Conservation (phyloP, 2,329 filamentous ascomycete genomes). For the Berkeleyomyces rouxiae region DNA sequence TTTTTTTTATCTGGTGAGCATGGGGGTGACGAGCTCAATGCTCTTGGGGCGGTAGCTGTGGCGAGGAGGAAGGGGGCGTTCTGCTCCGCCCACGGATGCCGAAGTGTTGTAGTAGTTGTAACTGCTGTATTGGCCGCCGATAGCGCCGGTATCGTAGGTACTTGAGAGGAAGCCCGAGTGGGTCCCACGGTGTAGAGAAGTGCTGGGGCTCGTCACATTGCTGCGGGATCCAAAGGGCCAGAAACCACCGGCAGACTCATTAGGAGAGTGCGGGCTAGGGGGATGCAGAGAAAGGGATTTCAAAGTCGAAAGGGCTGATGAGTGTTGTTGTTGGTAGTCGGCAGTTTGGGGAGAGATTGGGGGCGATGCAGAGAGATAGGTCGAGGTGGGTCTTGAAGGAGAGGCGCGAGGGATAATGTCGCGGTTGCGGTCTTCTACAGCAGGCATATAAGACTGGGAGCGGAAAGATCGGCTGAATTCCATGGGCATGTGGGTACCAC, state of each 20-base stretch:
- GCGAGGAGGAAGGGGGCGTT: slow-evolving; percentile 40
- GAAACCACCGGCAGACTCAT: slow-evolving; percentile 25
- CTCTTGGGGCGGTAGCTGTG: slow-evolving; percentile 42
- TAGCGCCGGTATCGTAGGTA: slow-evolving; percentile 31
- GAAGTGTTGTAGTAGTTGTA: slow-evolving; percentile 15
- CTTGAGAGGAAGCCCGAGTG: slow-evolving; percentile 31
- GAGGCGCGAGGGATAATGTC: slow-evolving; percentile 49
- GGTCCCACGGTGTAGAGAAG: slow-evolving; percentile 30
- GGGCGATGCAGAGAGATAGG: slow-evolving; percentile 35
- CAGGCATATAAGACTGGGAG: slow-evolving; percentile 18
- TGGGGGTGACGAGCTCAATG: slow-evolving; percentile 46
- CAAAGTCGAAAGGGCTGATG: slow-evolving; percentile 38
- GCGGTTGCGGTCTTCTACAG: slow-evolving; percentile 29
- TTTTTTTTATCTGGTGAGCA: slow-evolving; percentile 29
- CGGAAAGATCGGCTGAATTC: slow-evolving; percentile 17
- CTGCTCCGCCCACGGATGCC: slow-evolving; percentile 23
- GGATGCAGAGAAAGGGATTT: slow-evolving; percentile 37
- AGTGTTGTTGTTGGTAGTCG: slow-evolving; percentile 21
- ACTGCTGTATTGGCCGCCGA: slow-evolving; percentile 23
- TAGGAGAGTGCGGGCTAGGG: slow-evolving; percentile 39
- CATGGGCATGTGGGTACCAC: slow-evolving; percentile 19
- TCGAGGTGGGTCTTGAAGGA: slow-evolving; percentile 41
- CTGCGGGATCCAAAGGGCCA: slow-evolving; percentile 37
- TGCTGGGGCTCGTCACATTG: slow-evolving; percentile 34
- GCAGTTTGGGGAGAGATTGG: slow-evolving; percentile 28